Evolutionary conservation across 1,284 basidiomycete species (phyloP), one percentile per base, ranked within the genome.

Genomic region (Peniophora sp.): DNA sequence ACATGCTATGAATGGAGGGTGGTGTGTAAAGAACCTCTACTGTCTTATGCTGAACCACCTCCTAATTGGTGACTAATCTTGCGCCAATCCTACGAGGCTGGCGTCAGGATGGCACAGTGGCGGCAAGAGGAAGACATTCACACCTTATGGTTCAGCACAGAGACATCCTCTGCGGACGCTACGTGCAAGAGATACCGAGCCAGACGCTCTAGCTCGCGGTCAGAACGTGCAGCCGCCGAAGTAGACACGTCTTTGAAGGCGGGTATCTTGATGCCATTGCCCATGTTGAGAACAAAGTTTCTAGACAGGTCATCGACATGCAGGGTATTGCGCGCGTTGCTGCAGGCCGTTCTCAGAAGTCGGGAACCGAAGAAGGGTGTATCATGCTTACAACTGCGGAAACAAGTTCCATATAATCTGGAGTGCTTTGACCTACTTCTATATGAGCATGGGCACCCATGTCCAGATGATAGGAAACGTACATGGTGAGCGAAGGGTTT

Each of bases 371-470:
- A 46, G 34, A 47, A 37, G 22, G 41, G 12, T 32, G 27, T 20
- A 37, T 42, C 51, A 47, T 24, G 36, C 82, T 53, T 58, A 86
- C 85, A 81, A 89, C 55, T 88, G 83, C 2, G 88, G 83, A 58
- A 90, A 88, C 57, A 85, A 80, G 53, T 87, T 87, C 91, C 91
- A 95, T 47, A 94, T 87, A 50, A 93, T 90, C 55, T 88, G 83
- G 1, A 93, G 72, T 1, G 90, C 78, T 63, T 93, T 92, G 41
- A 92, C n/a, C n/a, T n/a, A n/a, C n/a, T n/a, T n/a, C n/a, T n/a
- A n/a, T n/a, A n/a, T n/a, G n/a, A n/a, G n/a, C n/a, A n/a, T n/a
- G n/a, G n/a, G n/a, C n/a, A n/a, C n/a, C n/a, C n/a, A n/a, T n/a
- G n/a, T n/a, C n/a, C n/a, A n/a, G n/a, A n/a, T n/a, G n/a, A n/a